Evolutionary conservation across 2,329 filamentous ascomycete genomes (phyloP).

Genomic region (Ophiostoma australiae): DNA sequence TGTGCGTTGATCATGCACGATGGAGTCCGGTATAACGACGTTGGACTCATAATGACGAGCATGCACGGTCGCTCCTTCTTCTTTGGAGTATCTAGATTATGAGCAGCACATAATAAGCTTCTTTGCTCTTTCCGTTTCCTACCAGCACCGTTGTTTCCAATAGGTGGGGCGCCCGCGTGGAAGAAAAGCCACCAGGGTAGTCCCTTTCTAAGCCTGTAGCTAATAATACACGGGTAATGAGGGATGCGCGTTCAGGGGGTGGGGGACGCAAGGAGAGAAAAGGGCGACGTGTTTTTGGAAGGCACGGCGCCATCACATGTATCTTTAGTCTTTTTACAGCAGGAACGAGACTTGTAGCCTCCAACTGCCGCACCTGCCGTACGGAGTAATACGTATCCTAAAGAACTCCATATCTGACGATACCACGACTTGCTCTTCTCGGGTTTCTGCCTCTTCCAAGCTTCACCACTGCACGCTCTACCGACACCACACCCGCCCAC

Average conservation of each 20-base stretch:
- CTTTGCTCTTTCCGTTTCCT: conserved; percentile 2
- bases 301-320: neutral
- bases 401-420: conserved; percentile 4
- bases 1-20: neutral
- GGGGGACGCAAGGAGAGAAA: conserved; percentile 18
- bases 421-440: neutral
- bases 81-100: neutral
- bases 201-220: neutral
- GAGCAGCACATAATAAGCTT: neutral
- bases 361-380: conserved; percentile 1
- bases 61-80: neutral
- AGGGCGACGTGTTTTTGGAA: conserved; percentile 27
- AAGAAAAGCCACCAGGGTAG: neutral
- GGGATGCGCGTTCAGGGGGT: conserved; percentile 21
- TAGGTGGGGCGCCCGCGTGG: neutral
- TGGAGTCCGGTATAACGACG: neutral
- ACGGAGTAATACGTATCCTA: no score
- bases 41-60: conserved; percentile 13
- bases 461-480: neutral
- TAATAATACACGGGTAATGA: conserved; percentile 2
- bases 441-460: neutral
- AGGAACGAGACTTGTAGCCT: neutral
- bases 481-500: neutral
- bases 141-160: neutral
- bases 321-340: conserved; percentile 1